Evolutionary conservation across 2,329 filamentous ascomycete species (phyloP), one percentile per base, ranked within the genome.

Genomic region (Macrophomina phaseolina): DNA sequence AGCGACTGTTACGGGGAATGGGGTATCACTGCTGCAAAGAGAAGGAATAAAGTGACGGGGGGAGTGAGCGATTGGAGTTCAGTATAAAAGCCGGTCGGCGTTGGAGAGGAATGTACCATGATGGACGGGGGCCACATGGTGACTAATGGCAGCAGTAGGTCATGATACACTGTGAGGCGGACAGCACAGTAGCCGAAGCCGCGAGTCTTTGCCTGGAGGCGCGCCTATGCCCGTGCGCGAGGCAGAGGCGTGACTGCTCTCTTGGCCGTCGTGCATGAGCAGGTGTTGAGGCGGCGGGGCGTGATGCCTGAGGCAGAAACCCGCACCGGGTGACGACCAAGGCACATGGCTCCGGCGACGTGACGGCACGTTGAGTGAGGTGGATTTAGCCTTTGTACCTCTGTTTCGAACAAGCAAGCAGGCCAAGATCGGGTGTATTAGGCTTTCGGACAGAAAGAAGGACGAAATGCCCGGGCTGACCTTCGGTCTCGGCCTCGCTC

Each of bases 71-170:
- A 36, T 28, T 30, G 18, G 18, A 18, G 11, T 23, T 36, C 32
- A 23, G 11, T 49, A n/a, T 34, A 34, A 48, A 36, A 46, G 32
- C 18, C 42, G 46, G 46, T 63, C 18, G 42, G 58, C 36, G 36
- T 38, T 38, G 36, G 6, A 11, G 11, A 2, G 6, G 34, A 32
- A 53, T 46, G 34, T 64, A 64, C 61, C 61, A 52, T 64, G 61
- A 64, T 64, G 61, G 61, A 53, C 36, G 28, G 28, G 8, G 42
- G n/a, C 18, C 28, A 5, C 61, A 64, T 64, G 8, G 61, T 64
- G 61, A 64, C 46, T 53, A 53, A 64, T 45, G 12, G 48, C 36
- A 3, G 46, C 34, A 52, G 36, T 14, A 52, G 46, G 60, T 38
- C 18, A 18, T 18, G 18, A 60, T 14, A 45, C 36, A 18, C 8